A percentile compares a stretch with the other conserved stretches of the same genome.
Evolutionary conservation across 1,284 basidiomycete species (phyloP).

Genomic region (Vanrija pseudolonga): DNA sequence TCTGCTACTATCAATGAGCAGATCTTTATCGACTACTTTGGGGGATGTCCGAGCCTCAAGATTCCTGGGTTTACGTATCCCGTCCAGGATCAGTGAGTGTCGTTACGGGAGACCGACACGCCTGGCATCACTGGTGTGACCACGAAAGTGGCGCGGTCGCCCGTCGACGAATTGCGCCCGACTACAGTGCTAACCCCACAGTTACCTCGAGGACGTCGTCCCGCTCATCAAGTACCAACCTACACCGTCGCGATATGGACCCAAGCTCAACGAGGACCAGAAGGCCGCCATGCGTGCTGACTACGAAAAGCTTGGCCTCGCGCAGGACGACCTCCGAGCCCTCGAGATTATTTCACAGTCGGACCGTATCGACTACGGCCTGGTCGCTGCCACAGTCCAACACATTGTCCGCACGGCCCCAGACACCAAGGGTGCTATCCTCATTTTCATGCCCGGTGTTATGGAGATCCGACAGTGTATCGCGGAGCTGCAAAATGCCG

Average conservation of each 20-base stretch:
- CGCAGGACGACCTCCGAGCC: conserved; percentile 56
- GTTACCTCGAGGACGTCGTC: conserved; percentile 74
- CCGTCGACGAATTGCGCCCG: too few relatives aligned
- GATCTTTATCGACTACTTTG: conserved; percentile 72
- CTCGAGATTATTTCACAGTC: conserved; percentile 63
- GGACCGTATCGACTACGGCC: conserved; percentile 71
- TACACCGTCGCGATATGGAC: conserved; percentile 37
- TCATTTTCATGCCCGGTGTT: conserved; percentile 85
- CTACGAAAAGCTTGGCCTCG: conserved; percentile 57
- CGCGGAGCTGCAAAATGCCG: conserved; percentile 57
- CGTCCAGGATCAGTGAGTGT: conserved; percentile 64
- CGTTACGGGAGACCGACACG: conserved; percentile 53
- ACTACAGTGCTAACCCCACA: too few relatives aligned
- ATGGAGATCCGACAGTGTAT: conserved; percentile 82
- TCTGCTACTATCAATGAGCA: conserved; percentile 80
- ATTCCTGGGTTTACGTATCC: conserved; percentile 83
- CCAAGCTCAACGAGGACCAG: conserved; percentile 57
- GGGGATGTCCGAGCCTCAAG: conserved; percentile 70
- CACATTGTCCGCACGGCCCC: conserved; percentile 60
- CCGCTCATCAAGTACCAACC: conserved; percentile 55
- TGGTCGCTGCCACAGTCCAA: conserved; percentile 65
- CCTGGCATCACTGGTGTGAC: too few relatives aligned
- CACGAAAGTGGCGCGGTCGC: too few relatives aligned
- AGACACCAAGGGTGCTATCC: conserved; percentile 58
- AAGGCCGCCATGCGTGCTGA: conserved; percentile 54